A percentile compares a stretch with the other conserved stretches of the same genome.
These are phyloP conservation scores for Gastrolobium bilobum DNA, from an alignment of 306 rosid species.

Conservation along the genomic window DNA sequence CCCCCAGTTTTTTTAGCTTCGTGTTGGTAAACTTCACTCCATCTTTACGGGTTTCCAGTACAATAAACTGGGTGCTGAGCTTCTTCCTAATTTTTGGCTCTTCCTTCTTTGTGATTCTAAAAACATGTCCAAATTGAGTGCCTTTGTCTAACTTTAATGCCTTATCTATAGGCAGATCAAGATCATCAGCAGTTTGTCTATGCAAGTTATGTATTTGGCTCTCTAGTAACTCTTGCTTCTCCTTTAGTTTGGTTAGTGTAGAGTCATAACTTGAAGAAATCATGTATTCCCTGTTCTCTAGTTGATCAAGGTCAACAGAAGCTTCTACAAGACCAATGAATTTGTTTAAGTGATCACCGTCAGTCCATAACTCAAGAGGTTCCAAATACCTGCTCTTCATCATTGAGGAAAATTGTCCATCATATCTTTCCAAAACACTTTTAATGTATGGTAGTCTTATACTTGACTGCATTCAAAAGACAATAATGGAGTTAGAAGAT, in stretches of 20 bases:
- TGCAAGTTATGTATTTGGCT: conserved; percentile 80
- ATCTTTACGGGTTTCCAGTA: conserved; percentile 96
- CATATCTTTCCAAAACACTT: conserved; percentile 72
- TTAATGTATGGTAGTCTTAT: conserved; percentile 86
- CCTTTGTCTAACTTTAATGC: conserved; percentile 89
- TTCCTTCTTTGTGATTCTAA: conserved; percentile 96
- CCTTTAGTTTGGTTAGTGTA: conserved; percentile 69
- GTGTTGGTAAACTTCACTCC: conserved; percentile 97
- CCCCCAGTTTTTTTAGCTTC: conserved; percentile 89
- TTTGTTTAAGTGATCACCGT: conserved; percentile 78
- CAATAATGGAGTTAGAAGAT: conserved; percentile 42
- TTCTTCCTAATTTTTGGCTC: conserved; percentile 97
- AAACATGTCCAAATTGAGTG: conserved; percentile 95
- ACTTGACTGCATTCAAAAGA: conserved; percentile 77
- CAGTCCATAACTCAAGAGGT: conserved; percentile 77
- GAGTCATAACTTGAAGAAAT: conserved; percentile 88
- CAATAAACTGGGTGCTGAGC: conserved; percentile 88
- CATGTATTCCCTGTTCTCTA: conserved; percentile 94
- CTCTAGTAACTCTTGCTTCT: conserved; percentile 76
- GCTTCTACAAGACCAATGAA: conserved; percentile 86
- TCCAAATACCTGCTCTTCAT: conserved; percentile 74
- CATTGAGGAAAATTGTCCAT: conserved; percentile 80
- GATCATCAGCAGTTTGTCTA: conserved; percentile 80
- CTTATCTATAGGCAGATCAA: conserved; percentile 87
- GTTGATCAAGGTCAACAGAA: conserved; percentile 94